Conservation (phyloP, 208 protist species). For the Leishmania martiniquensis region DNA sequence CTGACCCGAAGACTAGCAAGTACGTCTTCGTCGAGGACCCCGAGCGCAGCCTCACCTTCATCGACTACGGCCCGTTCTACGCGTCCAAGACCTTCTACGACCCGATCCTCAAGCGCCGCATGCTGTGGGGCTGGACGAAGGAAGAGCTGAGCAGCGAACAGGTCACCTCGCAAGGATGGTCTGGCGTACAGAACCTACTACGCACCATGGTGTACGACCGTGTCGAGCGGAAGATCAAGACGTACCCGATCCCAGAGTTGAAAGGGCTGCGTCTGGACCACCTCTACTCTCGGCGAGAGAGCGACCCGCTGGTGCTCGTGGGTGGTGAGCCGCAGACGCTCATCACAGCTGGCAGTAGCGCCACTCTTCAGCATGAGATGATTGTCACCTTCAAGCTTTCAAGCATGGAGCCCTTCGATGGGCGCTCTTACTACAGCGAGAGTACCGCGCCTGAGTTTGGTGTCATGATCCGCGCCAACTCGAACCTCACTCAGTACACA, state of each 20-base stretch:
- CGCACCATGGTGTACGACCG: constrained; percentile 48
- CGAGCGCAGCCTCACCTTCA: constrained; percentile 40
- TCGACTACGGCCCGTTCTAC: constrained; percentile 55
- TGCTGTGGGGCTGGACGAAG: constrained; percentile 50
- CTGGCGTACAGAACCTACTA: constrained; percentile 52
- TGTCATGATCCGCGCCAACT: constrained; percentile 32
- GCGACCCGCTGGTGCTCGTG: constrained; percentile 8
- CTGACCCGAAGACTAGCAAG: constrained; percentile 13
- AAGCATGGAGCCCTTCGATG: constrained; percentile 26
- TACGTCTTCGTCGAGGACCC: constrained; percentile 42
- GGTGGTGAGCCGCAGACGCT: constrained; percentile 5
- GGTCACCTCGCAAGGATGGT: constrained; percentile 46
- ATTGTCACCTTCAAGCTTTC: constrained; percentile 40
- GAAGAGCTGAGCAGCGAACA: constrained; percentile 45
- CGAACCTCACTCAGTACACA: constrained; percentile 25
- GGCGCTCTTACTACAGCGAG: constrained; percentile 21
- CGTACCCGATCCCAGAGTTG: constrained; percentile 37
- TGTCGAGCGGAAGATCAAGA: constrained; percentile 43
- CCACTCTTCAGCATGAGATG: constrained; percentile 49
- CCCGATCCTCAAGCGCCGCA: constrained; percentile 49
- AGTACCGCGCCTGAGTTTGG: constrained; percentile 40
- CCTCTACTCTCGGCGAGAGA: constrained; percentile 3
- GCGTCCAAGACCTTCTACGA: constrained; percentile 55
- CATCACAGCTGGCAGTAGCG: constrained; percentile 14
- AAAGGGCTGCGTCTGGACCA: constrained; percentile 32